Base-by-base conservation (phyloP, 495 filamentous ascomycete species). In the Aspergillus kassunensis region DNA sequence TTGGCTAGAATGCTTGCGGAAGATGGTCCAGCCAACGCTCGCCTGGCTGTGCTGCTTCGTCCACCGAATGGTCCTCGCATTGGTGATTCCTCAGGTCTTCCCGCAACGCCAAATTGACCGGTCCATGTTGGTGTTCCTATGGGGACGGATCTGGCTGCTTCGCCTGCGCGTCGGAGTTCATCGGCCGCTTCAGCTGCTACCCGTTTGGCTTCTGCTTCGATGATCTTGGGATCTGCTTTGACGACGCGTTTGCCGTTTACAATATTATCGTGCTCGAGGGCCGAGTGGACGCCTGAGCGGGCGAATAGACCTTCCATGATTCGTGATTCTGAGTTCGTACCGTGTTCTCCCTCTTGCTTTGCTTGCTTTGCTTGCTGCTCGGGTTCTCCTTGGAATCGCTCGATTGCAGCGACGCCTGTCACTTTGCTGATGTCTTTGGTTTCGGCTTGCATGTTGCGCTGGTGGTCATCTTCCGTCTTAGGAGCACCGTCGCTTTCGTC, bases 121-220 rank as follows among this genome's bases (percentile, higher is more conserved):
- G 93, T 98, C 93, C 93, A 98, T 2, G 93, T 97, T 12, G 92
- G 87, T 0, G 87, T 87, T 31, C 92, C 93, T 41, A 92, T 83
- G 0, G 87, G 86, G 1, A 90, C 74, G 3, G 72, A 77, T 18
- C 81, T 77, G 2, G 90, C 90, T 9, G 79, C 75, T 66, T 90
- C 82, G 30, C 81, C 82, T 20, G 90, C 86, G 39, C 80, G 81
- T 24, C 83, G 82, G 3, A 98, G 82, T 54, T 84, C 81, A 31
- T 76, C 75, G 0, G 87, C 87, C 0, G 91, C 91, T 63, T 87
- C 74, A 2, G 83, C 80, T n/a, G 91, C 91, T 11, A 91, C 80
- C 11, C 79, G 77, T 55, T 81, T 80, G 9, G 91, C 93, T 70
- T 95, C 89, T n/a, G 77, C 80, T 56, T 90, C 85, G 35, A 95